Base-by-base conservation (phyloP, 1,284 basidiomycete genomes). In the Microbotryum saponariae region DNA sequence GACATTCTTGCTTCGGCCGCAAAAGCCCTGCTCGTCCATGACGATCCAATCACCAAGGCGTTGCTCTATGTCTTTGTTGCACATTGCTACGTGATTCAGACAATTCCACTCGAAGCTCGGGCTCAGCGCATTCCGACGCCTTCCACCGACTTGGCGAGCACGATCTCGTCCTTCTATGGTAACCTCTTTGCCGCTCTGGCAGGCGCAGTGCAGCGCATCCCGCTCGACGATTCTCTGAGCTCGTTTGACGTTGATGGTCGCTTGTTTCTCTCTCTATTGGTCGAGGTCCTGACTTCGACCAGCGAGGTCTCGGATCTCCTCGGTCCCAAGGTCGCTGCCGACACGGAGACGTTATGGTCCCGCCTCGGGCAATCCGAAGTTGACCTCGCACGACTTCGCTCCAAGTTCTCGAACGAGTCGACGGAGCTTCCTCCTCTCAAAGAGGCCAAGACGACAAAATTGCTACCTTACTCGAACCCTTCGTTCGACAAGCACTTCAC, bases 381-480 rank as follows among this genome's bases (percentile, higher is more conserved):
- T 5, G 67, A 68, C 56, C 59, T 68, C 46, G 45, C 64, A 16
- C 51, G 54, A 18, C 62, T 68, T 18, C 64, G 64, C 37, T 61
- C 64, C 23, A 37, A 52, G 20, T 8, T 57, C 16, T 60, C 58
- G 2, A 31, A 52, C 16, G 61, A 64, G 50, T 59, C 61, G 25
- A 51, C 53, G n/a, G 63, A 66, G 20, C 55, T 65, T 18, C 59
- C 63, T 25, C 37, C 55, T 8, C 18, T 44, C 3, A 59, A 53
- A 10, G 49, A 48, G 31, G 44, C 47, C 5, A 60, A 61, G 33
- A 33, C 55, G 29, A 61, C 63, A 5, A 58, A 25, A 16, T 72
- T 84, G 1, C 77, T 84, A 23, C 79, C 82, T 1, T 85, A 85
- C 69, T 71, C 73, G 25, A 80, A 83, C 65, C 73, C 74, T 0